Evolutionary conservation across 345 rosid genomes (phyloP), one percentile per base, ranked within the genome.

Genomic region (Melaleuca alternifolia): DNA sequence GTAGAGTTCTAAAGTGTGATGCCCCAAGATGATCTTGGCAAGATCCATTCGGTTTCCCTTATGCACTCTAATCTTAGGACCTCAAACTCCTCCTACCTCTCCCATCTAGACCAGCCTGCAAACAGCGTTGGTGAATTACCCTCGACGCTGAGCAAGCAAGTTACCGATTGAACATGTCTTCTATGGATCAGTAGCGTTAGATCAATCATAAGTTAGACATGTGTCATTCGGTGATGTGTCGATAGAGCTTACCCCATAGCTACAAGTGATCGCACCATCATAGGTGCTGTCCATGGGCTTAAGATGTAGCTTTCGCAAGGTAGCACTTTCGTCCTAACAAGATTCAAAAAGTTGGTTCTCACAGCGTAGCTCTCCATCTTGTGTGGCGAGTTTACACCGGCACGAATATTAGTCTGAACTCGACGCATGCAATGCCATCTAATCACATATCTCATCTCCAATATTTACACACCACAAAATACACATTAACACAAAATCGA

Each of bases 321-420:
- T 61, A 61, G 37, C 76, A 62, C 37, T 62, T 62, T 62, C 28
- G 30, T 14, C 1, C 21, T 7, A 28, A 28, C 16, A 14, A 61
- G 75, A 8, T 61, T 61, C 75, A 28, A 28, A 6, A 15, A 28
- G 33, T 20, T 3, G 44, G 21, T 9, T 30, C 44, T 1, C 76
- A 30, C 9, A 2, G 21, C 15, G 0, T 30, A 30, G 1, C 44
- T 14, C 21, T 28, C 30, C 15, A 9, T 15, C 2, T 1, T 0
- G 5, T 4, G 21, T 28, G 11, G 12, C 14, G 7, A 28, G 21
- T 62, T 62, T 5, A 0, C 76, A 62, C 11, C 21, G 4, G 41
- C 44, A 28, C 5, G 30, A 14, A 5, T 62, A 62, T 14, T 15
- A 13, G 10, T 61, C 18, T 13, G 0, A 62, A 62, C 16, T 28